Percentiles rank a stretch among this genome's conserved stretches.
These are phyloP conservation scores for Epichloe gansuensis DNA, from an alignment of 2,329 filamentous ascomycete genomes.

Conservation along the genomic window DNA sequence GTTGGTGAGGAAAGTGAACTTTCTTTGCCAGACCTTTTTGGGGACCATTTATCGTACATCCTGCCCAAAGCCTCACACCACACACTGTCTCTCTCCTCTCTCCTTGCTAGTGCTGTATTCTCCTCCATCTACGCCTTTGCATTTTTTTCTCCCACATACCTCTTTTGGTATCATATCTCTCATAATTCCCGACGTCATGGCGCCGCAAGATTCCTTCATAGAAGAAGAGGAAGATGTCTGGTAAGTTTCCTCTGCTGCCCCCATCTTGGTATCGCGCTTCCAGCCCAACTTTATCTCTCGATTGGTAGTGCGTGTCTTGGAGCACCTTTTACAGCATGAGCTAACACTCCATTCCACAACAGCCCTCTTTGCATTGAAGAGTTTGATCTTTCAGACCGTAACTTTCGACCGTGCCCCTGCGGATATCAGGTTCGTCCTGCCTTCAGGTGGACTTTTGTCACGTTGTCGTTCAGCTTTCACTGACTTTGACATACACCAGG, in stretches of 20 bases:
- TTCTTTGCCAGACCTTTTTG: slow-evolving; percentile 11
- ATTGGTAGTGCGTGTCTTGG: neutral
- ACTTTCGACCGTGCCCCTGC: slow-evolving; percentile 93
- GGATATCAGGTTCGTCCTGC: slow-evolving; percentile 73
- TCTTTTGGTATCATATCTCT: slow-evolving; percentile 9
- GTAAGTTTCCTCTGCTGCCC: slow-evolving; percentile 29
- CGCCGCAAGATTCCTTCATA: slow-evolving; percentile 58
- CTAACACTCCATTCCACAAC: slow-evolving; percentile 5
- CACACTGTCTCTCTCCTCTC: slow-evolving; percentile 3
- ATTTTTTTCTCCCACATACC: slow-evolving; percentile 11
- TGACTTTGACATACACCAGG: slow-evolving; percentile 36
- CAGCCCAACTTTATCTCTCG: slow-evolving; percentile 9
- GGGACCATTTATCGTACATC: slow-evolving; percentile 8
- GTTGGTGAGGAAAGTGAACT: slow-evolving; percentile 4
- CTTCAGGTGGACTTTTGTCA: neutral
- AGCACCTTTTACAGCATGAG: neutral
- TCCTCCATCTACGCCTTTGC: neutral
- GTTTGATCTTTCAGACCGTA: slow-evolving; percentile 93
- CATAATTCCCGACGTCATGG: slow-evolving; percentile 34
- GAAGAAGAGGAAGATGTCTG: slow-evolving; percentile 61
- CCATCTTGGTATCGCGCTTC: neutral
- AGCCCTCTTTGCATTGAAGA: slow-evolving; percentile 98
- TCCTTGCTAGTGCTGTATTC: slow-evolving; percentile 12
- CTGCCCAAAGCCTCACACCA: slow-evolving; percentile 11
- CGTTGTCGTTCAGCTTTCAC: neutral